Evolutionary conservation across 176 grass and related monocot species (phyloP).

Genomic region (Poa annua): DNA sequence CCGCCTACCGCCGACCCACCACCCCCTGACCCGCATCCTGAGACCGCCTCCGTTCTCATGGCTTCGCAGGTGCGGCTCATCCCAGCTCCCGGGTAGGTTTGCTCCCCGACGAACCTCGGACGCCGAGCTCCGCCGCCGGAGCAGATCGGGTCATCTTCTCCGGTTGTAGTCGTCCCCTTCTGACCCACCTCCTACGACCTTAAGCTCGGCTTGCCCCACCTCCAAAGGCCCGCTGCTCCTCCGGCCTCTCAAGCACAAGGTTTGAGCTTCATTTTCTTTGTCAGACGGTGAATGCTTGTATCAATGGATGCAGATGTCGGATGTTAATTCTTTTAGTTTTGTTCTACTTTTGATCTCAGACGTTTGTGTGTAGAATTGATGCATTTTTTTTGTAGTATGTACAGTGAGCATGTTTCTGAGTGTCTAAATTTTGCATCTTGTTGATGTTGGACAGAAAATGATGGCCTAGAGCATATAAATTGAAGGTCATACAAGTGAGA

Average conservation of each 20-base stretch:
- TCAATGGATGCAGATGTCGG: not conserved
- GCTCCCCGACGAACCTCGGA: not conserved
- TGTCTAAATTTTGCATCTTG: not conserved
- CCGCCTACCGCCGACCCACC: not conserved
- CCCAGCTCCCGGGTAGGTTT: not conserved
- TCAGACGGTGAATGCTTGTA: not conserved
- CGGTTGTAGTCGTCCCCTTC: not conserved
- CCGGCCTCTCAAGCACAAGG: not conserved
- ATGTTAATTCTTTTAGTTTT: not conserved
- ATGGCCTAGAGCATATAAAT: not conserved
- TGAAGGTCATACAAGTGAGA: not conserved
- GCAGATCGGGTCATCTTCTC: conserved; percentile 1
- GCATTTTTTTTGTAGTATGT: not conserved
- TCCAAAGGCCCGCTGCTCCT: not conserved
- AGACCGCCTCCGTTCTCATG: not conserved
- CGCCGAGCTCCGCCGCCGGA: not conserved
- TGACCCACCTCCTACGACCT: not conserved
- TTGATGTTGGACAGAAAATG: not conserved
- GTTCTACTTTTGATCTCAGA: not conserved
- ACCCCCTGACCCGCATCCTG: not conserved
- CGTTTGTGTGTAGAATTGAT: not conserved
- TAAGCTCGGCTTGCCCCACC: not conserved
- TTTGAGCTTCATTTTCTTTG: not conserved
- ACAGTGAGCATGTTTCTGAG: not conserved
- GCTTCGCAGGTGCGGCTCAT: not conserved